A percentile compares a stretch with the other conserved stretches of the same genome.
Evolutionary conservation across 2,329 filamentous ascomycete species (phyloP).

Genomic region (Grosmannia penicillata): DNA sequence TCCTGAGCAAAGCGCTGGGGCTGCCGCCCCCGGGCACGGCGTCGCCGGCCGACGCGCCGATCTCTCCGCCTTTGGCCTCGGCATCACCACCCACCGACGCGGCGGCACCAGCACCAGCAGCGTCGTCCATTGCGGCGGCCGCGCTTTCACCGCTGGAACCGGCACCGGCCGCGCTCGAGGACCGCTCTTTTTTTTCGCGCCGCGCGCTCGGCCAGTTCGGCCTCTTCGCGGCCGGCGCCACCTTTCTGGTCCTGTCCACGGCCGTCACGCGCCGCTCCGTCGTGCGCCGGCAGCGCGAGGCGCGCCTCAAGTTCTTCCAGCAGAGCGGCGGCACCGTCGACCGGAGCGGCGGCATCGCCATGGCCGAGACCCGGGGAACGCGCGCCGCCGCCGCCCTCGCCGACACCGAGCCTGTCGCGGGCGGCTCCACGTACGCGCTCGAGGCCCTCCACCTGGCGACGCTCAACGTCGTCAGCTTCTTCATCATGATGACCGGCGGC

Average conservation of each 20-base stretch:
- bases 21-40: not conserved
- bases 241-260: conserved; percentile 60
- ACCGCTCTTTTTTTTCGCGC: conserved; percentile 20
- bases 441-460: conserved; percentile 80
- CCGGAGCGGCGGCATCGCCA: conserved; percentile 10
- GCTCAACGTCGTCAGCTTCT: conserved; percentile 65
- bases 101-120: not conserved
- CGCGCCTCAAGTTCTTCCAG: conserved; percentile 58
- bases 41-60: not conserved
- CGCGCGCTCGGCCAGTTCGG: conserved; percentile 48
- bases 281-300: conserved; percentile 41
- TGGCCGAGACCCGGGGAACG: not conserved
- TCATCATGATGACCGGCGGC: conserved; percentile 60
- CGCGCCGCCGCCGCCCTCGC: conserved; percentile 8
- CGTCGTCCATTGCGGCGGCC: not conserved
- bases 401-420: conserved; percentile 30
- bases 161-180: not conserved
- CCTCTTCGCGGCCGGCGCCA: conserved; percentile 59
- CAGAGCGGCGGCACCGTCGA: conserved; percentile 25
- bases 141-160: not conserved
- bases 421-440: conserved; percentile 57
- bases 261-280: conserved; percentile 59
- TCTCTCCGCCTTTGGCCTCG: not conserved
- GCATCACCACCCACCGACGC: not conserved
- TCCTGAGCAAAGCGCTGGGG: conserved; percentile 2